phyloP scores from a whole-genome alignment of 331 rosid genomes.

The Quercus lobata region DNA sequence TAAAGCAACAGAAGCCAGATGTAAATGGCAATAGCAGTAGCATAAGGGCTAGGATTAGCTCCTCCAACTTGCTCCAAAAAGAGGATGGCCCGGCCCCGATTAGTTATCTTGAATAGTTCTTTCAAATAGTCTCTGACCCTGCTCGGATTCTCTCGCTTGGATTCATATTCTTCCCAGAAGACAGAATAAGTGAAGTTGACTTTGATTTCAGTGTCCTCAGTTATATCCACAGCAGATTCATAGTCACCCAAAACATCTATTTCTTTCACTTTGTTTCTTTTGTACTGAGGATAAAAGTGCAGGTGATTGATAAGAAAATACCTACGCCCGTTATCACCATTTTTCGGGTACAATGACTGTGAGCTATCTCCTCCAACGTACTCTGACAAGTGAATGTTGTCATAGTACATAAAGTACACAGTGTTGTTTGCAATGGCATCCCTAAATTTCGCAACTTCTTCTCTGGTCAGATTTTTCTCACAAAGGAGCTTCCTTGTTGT shows the following conservation, averaged over 20 bases:
- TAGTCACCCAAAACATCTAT: not conserved
- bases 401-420: constrained; percentile 1
- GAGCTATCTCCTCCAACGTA: not conserved
- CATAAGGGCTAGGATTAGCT: no score
- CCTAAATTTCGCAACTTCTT: constrained; percentile 1
- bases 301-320: constrained; percentile 4
- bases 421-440: not conserved
- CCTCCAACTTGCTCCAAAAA: no score
- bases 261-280: not conserved
- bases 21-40: not conserved
- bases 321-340: no score
- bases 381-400: not conserved
- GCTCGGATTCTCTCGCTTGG: not conserved
- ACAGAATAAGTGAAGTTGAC: constrained; percentile 11
- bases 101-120: no score
- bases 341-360: no score
- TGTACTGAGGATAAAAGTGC: not conserved
- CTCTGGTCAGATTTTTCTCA: not conserved
- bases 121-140: no score
- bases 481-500: not conserved
- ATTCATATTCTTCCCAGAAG: constrained; percentile 3
- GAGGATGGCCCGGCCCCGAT: no score
- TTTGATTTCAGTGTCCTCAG: not conserved
- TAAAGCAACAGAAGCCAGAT: constrained; percentile 5
- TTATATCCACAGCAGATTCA: constrained; percentile 9